Evolutionary conservation across 257 asterid genomes (phyloP), one percentile per base, ranked within the genome.

Genomic region (Forsythia viridissima): DNA sequence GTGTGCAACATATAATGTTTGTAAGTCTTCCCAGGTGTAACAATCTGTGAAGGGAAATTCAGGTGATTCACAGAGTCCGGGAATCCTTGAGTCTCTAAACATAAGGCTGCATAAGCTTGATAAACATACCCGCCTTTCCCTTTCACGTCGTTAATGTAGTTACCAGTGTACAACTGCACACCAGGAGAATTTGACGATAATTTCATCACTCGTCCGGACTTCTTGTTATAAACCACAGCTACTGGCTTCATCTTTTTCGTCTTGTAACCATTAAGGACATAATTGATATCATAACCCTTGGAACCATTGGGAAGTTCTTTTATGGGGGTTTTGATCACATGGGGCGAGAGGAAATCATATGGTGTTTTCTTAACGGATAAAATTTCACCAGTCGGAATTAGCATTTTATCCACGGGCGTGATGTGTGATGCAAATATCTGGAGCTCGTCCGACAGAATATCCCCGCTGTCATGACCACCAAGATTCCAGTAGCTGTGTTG

Each of bases 21-120:
- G 68, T 95, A 95, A 61, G 20, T 55, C 72, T 84, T 44, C 20
- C 94, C 93, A 0, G 93, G 87, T 63, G 72, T 69, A 63, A 95
- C 89, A 73, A 91, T 86, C 83, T 78, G 82, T 0, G 97, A 88
- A 0, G 99, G 97, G 52, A 95, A 95, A 46, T 78, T 87, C 0
- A 92, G 93, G 20, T 90, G 98, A 83, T 95, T 95, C 40, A 93
- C 98, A 0, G 98, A 77, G 51, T 95, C 97, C 0, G 98, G 97
- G 72, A 94, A 94, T 0, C 96, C 99, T 61, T 93, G 99, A 63
- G 98, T 94, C 87, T 94, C 99, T 85, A 94, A 88, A 63, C 98
- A 94, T 74, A 92, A 81, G 0, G 89, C 98, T 0, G 90, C 90
- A 71, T 92, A 90, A 39, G 82, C 36, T 36, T 88, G 75, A 70